These are phyloP conservation scores for Saccharomyces hybrid DNA, from an alignment of 1,139 yeast species.

Conservation along the genomic window DNA sequence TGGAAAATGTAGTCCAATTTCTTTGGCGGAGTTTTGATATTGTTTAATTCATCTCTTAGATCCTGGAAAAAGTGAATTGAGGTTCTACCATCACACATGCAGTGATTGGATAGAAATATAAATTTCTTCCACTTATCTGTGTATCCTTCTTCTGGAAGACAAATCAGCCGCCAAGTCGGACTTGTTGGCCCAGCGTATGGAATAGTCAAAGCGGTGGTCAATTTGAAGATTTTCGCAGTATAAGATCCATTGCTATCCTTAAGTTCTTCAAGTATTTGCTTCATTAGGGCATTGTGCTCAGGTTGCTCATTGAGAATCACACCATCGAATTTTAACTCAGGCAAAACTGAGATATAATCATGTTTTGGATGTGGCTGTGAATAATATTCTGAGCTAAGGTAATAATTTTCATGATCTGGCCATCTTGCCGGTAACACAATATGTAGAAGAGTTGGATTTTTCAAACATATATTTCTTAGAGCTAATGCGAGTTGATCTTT, in stretches of 20 bases:
- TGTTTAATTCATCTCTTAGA: constrained; percentile 5
- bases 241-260: constrained; percentile 2
- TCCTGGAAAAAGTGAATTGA: constrained; percentile 9
- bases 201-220: constrained; percentile 3
- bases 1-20: constrained; percentile 1
- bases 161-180: constrained; percentile 9
- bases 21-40: neutral
- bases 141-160: constrained; percentile 3
- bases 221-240: constrained; percentile 1
- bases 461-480: constrained; percentile 6
- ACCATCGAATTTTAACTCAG: constrained; percentile 1
- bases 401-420: constrained; percentile 4
- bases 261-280: neutral
- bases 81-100: constrained; percentile 9
- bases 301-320: neutral
- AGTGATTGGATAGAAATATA: constrained; percentile 9
- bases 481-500: constrained; percentile 7
- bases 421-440: constrained; percentile 6
- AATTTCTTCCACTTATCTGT: constrained; percentile 5
- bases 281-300: neutral
- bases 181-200: constrained; percentile 5
- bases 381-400: constrained; percentile 7
- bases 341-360: constrained; percentile 9
- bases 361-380: constrained; percentile 5
- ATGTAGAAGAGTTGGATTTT: constrained; percentile 8